A percentile compares a stretch with the other conserved stretches of the same genome.
These are phyloP conservation scores for Penicillium griseofulvum DNA, from an alignment of 2,329 filamentous ascomycete species.

Conservation along the genomic window DNA sequence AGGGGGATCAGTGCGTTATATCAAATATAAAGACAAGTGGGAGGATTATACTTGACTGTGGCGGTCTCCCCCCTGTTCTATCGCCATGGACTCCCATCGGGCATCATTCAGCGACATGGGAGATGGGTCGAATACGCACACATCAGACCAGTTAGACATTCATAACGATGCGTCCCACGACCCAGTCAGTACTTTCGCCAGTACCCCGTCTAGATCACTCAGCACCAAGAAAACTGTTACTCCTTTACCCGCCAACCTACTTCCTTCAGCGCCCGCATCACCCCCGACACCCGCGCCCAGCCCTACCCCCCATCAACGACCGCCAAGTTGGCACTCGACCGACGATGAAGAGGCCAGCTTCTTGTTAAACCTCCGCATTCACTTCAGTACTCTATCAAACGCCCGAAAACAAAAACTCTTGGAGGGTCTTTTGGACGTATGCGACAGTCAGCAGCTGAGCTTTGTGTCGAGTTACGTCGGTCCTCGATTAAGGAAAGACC, in stretches of 20 bases:
- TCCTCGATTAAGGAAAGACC: constrained; percentile 91
- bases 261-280: constrained; percentile 63
- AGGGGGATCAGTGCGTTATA: neutral
- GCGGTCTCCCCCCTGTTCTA: constrained; percentile 5
- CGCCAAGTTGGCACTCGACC: constrained; percentile 48
- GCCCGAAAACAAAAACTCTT: constrained; percentile 77
- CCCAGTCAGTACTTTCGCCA: constrained; percentile 18
- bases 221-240: constrained; percentile 44
- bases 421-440: constrained; percentile 86
- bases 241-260: constrained; percentile 58
- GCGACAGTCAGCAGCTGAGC: constrained; percentile 90
- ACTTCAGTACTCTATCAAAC: constrained; percentile 75
- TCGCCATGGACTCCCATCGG: constrained; percentile 21
- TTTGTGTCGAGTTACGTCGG: constrained; percentile 97
- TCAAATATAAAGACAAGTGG: neutral
- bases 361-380: constrained; percentile 71
- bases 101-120: constrained; percentile 19
- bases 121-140: constrained; percentile 17
- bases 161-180: constrained; percentile 34
- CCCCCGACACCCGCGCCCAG: constrained; percentile 67
- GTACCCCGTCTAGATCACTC: constrained; percentile 20
- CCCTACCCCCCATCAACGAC: constrained; percentile 61
- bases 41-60: constrained; percentile 1
- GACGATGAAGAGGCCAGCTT: constrained; percentile 76
- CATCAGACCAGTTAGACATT: constrained; percentile 26